phyloP scores from a whole-genome alignment of 1,284 basidiomycete genomes.

The Fomitopsis palustris region DNA sequence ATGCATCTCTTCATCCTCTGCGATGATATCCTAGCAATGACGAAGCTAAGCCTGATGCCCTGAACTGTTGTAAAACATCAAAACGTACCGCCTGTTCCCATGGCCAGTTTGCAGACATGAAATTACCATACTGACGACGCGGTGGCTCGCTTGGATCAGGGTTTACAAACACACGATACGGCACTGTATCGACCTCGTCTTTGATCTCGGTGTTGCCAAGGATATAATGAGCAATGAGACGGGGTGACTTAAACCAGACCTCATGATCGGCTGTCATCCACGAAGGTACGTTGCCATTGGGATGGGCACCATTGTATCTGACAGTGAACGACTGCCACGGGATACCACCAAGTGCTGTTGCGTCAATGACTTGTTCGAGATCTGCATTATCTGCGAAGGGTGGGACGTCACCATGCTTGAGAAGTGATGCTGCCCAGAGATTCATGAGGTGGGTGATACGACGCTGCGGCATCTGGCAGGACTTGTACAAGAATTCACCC shows the following conservation, averaged over 20 bases:
- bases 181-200: constrained; percentile 8
- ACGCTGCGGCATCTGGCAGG: constrained; percentile 3
- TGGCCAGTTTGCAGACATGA: constrained; percentile 21
- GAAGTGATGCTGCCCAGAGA: constrained; percentile 4
- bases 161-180: constrained; percentile 14
- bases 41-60: no score
- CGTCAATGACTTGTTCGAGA: constrained; percentile 10
- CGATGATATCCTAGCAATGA: constrained; percentile 11
- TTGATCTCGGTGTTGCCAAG: constrained; percentile 17
- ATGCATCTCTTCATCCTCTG: constrained; percentile 9
- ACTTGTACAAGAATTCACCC: constrained; percentile 11
- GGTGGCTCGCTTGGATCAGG: no score
- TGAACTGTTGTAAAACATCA: no score
- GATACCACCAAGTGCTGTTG: not conserved
- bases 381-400: constrained; percentile 7
- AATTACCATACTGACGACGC: constrained; percentile 10
- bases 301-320: not conserved
- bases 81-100: constrained; percentile 21
- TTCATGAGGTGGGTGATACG: constrained; percentile 11
- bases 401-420: not conserved
- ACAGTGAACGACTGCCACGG: not conserved
- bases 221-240: constrained; percentile 7
- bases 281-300: constrained; percentile 9
- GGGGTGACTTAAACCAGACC: constrained; percentile 31
- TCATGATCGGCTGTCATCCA: constrained; percentile 36